Evolutionary conservation across 1,284 basidiomycete species (phyloP), one percentile per base, ranked within the genome.

Genomic region (Naganishia cerealis): DNA sequence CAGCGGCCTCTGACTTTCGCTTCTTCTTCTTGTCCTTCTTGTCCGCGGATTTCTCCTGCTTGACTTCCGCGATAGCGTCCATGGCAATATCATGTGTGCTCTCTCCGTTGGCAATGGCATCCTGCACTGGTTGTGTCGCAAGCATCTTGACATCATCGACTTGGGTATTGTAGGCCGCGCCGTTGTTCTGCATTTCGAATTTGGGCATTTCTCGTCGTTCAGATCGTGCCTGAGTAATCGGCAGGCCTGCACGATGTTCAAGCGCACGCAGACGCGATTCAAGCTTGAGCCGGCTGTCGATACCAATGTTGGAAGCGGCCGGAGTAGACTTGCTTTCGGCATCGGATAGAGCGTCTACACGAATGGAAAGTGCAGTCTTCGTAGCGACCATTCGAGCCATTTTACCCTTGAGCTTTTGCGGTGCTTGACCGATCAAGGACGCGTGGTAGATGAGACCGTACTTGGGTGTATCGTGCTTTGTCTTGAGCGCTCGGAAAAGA

Each of bases 341-440:
- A 73, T 97, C 94, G 33, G 94, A 90, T 53, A 99, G 87, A 7
- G 95, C 95, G 75, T 99, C 95, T 53, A 98, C 90, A 80, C 95
- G 93, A 75, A 95, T 93, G 5, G 94, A 96, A 12, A 99, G 87
- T 0, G 95, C 91, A 4, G 95, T 89, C 84, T 97, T 97, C 70
- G 95, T 98, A 46, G 95, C 94, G 38, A 98, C 93, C 95, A 99
- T 99, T 74, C 96, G 90, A 15, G 96, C 96, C 95, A 99, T 98
- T 88, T 99, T 99, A 76, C 95, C 96, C 86, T 99, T 99, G 72
- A 97, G 86, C 84, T 97, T 97, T 73, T 94, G 92, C 59, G 95
- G 92, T 66, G 96, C 95, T 84, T 96, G 94, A 46, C 95, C 96
- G 73, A 99, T 92, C 67, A 99, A 85, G 3, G 92, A 94, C 46